Percentiles rank a stretch among this genome's conserved stretches.
Evolutionary conservation across 306 rosid genomes (phyloP).

Genomic region (Prunus padus): DNA sequence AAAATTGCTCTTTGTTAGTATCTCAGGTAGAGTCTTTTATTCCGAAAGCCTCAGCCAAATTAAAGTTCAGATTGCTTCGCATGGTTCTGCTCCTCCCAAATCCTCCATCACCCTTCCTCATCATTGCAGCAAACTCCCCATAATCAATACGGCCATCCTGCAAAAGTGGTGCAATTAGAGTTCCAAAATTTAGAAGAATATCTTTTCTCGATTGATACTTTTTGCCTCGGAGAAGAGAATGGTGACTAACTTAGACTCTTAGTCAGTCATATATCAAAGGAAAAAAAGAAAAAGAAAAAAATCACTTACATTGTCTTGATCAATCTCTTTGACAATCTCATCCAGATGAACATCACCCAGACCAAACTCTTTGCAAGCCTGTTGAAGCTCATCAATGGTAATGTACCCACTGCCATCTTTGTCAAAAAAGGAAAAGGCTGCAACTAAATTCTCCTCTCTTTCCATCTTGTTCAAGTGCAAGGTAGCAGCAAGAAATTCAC

Average conservation of each 20-base stretch:
- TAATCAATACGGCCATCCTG: constrained; percentile 94
- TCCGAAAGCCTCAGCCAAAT: constrained; percentile 74
- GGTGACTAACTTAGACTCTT: too few relatives aligned
- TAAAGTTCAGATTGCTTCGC: constrained; percentile 70
- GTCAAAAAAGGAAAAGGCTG: constrained; percentile 83
- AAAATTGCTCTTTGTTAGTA: constrained; percentile 22
- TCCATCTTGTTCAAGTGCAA: constrained; percentile 87
- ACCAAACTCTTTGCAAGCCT: constrained; percentile 74
- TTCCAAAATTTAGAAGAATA: not conserved
- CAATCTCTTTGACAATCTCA: constrained; percentile 69
- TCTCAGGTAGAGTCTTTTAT: constrained; percentile 30
- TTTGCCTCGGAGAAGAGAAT: too few relatives aligned
- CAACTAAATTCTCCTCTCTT: constrained; percentile 81
- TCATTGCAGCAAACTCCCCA: constrained; percentile 84
- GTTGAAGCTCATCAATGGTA: constrained; percentile 85
- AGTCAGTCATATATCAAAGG: too few relatives aligned
- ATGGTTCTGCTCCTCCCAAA: constrained; percentile 62
- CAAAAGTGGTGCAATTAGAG: constrained; percentile 3
- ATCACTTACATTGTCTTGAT: constrained; percentile 71
- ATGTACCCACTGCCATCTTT: constrained; percentile 88
- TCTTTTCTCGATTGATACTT: not conserved
- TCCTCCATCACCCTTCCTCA: constrained; percentile 65
- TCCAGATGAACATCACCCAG: constrained; percentile 72
- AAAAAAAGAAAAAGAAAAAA: not conserved
- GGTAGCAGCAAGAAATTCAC: constrained; percentile 92